Evolutionary conservation across 139 green algal genomes (phyloP), one percentile per base, ranked within the genome.

Genomic region (Marvania coccoides): DNA sequence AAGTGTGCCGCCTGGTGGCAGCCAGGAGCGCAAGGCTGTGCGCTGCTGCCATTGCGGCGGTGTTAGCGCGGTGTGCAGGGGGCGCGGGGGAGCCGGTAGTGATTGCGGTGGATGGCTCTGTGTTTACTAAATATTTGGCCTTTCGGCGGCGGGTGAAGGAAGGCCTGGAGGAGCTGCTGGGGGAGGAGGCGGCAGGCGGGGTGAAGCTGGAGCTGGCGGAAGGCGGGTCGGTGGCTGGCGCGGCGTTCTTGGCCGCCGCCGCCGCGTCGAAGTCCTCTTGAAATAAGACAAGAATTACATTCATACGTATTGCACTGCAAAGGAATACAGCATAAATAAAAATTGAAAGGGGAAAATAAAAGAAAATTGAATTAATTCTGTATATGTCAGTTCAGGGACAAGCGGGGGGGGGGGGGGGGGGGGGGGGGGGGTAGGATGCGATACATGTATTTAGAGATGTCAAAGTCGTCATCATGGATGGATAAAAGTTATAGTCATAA

Each of bases 1-100:
- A 86, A 54, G 76, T 95, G 19, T 91, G 83, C 68, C 48, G 60
- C n/a, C 36, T 91, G 65, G 85, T 93, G 19, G 70, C 73, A 6
- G 54, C 53, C 31, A 77, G 88, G 42, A 82, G 72, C 36, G 87
- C 85, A 0, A 57, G 73, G 24, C 73, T 93, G 47, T 74, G 78
- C 2, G 85, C 88, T 5, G 39, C 73, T 7, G 80, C 60, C 6
- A 72, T 95, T 6, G 56, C 77, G 0, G 79, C 75, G 5, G 61
- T 91, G 28, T 74, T 93, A 53, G n/a, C 28, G 38, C 37, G 35
- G 38, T 51, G 42, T 19, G 19, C 19, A 19, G 42, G 19, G 42
- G 19, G 42, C 42, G 5, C 34, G n/a, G 14, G 10, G 3, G 55
- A 39, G 2, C 55, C 68, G 14, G 61, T 67, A n/a, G 74, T 76